phyloP scores from a whole-genome alignment of 2,329 filamentous ascomycete species.

The Hypoxylon sp. region DNA sequence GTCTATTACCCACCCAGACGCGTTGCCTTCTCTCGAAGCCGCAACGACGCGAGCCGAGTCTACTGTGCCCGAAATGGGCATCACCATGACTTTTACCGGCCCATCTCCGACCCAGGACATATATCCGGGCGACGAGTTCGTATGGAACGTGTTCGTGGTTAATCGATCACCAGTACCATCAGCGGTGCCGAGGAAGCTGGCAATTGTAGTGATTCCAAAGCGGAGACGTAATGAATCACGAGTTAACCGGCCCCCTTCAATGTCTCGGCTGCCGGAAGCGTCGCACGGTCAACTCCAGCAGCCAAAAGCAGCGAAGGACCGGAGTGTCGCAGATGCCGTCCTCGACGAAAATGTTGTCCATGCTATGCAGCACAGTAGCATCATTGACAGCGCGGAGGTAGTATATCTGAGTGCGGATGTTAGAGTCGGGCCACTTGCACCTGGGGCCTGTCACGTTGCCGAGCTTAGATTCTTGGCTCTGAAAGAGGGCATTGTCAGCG shows the following conservation, averaged over 20 bases:
- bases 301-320: slow-evolving; percentile 46
- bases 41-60: slow-evolving; percentile 63
- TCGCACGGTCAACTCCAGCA: slow-evolving; percentile 38
- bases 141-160: slow-evolving; percentile 81
- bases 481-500: slow-evolving; percentile 74
- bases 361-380: slow-evolving; percentile 77
- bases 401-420: slow-evolving; percentile 83
- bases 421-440: slow-evolving; percentile 78
- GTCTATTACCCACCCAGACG: slow-evolving; percentile 71
- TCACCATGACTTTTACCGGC: slow-evolving; percentile 81
- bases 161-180: slow-evolving; percentile 71
- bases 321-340: slow-evolving; percentile 73
- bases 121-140: slow-evolving; percentile 76
- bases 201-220: slow-evolving; percentile 76
- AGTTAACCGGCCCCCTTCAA: slow-evolving; percentile 68
- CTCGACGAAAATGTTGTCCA: slow-evolving; percentile 80
- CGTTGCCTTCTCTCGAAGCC: slow-evolving; percentile 72
- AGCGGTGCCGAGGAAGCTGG: slow-evolving; percentile 73
- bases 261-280: slow-evolving; percentile 57
- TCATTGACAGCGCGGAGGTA: slow-evolving; percentile 75
- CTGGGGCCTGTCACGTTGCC: slow-evolving; percentile 80
- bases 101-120: slow-evolving; percentile 66
- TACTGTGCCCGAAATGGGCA: slow-evolving; percentile 73
- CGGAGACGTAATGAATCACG: slow-evolving; percentile 72
- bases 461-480: slow-evolving; percentile 81